A percentile compares a stretch with the other conserved stretches of the same genome.
phyloP scores from a whole-genome alignment of 495 filamentous ascomycete species.

The Penicillium daleae region DNA sequence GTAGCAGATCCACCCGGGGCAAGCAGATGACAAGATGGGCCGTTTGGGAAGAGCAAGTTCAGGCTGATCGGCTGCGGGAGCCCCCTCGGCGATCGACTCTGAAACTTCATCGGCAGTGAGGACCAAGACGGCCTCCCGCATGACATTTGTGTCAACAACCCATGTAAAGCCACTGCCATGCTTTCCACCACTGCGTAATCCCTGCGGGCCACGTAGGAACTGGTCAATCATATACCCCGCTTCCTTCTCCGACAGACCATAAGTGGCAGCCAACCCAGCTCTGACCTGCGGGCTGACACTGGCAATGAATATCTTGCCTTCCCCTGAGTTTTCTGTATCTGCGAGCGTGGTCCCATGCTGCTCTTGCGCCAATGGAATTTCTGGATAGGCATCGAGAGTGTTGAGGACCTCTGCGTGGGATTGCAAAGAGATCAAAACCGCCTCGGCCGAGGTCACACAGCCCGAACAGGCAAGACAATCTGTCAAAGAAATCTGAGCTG shows the following conservation, averaged over 20 bases:
- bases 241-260: conserved; percentile 69
- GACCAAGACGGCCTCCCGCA: conserved; percentile 76
- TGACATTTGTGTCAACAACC: conserved; percentile 83
- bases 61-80: conserved; percentile 21
- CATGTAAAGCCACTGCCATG: conserved; percentile 79
- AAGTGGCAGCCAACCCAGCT: conserved; percentile 83
- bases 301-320: conserved; percentile 78
- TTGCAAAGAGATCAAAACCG: conserved; percentile 89
- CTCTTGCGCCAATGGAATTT: conserved; percentile 39
- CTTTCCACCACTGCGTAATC: conserved; percentile 68
- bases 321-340: conserved; percentile 37
- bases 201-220: conserved; percentile 70
- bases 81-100: conserved; percentile 38
- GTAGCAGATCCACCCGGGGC: conserved; percentile 98
- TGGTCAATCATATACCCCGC: conserved; percentile 83
- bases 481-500: conserved; percentile 90
- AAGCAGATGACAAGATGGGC: conserved; percentile 87
- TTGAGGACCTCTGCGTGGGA: conserved; percentile 88
- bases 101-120: conserved; percentile 80
- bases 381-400: conserved; percentile 70
- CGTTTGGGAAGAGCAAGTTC: conserved; percentile 51
- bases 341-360: conserved; percentile 31
- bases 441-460: conserved; percentile 96
- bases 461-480: conserved; percentile 98
- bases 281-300: conserved; percentile 89